A percentile compares a stretch with the other conserved stretches of the same genome.
Evolutionary conservation across 345 rosid genomes (phyloP).

Genomic region (Iberis pinnata): DNA sequence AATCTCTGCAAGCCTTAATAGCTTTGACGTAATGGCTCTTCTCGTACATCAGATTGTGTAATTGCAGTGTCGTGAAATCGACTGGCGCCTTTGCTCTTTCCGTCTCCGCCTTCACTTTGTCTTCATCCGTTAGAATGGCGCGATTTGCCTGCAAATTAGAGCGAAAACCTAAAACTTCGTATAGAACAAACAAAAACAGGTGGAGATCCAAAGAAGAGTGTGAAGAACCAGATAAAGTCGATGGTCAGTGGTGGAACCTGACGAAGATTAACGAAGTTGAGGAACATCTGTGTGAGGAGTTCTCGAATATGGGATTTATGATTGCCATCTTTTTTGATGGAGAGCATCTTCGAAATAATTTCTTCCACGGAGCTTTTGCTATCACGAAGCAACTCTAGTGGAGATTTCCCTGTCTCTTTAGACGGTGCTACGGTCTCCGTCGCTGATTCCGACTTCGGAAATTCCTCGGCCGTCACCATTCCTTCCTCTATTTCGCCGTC

Average conservation of each 20-base stretch:
- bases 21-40: slow-evolving; percentile 89
- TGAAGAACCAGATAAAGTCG: not conserved
- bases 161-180: not conserved
- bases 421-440: slow-evolving; percentile 23
- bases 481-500: slow-evolving; percentile 92
- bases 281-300: slow-evolving; percentile 73
- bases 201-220: not conserved
- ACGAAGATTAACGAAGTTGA: slow-evolving; percentile 74
- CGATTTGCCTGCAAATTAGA: slow-evolving; percentile 60
- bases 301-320: slow-evolving; percentile 65
- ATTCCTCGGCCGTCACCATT: slow-evolving; percentile 40
- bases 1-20: slow-evolving; percentile 82
- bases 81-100: slow-evolving; percentile 84
- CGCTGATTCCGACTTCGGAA: slow-evolving; percentile 7
- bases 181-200: too few species aligned
- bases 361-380: slow-evolving; percentile 72
- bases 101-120: slow-evolving; percentile 69
- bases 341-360: slow-evolving; percentile 56
- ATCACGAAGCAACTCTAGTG: slow-evolving; percentile 58
- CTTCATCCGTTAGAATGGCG: slow-evolving; percentile 70
- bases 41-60: slow-evolving; percentile 93
- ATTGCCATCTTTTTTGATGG: slow-evolving; percentile 44
- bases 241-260: slow-evolving; percentile 39
- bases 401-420: slow-evolving; percentile 36
- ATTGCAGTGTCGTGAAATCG: slow-evolving; percentile 79